Percentiles rank a stretch among this genome's conserved stretches.
phyloP scores from a whole-genome alignment of 768 basidiomycete genomes.

The Amanita molliuscula region DNA sequence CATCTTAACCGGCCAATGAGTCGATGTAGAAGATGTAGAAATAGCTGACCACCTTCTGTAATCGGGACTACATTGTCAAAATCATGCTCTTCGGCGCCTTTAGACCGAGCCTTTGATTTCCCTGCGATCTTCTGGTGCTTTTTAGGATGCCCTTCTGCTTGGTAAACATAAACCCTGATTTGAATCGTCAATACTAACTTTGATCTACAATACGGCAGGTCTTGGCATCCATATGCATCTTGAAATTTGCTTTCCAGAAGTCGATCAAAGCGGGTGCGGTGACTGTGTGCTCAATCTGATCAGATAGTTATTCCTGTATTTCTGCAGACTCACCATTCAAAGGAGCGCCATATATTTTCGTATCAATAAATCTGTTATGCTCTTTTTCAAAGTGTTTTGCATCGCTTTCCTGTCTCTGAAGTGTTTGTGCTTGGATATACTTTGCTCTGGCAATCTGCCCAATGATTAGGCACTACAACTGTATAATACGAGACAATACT shows the following conservation, averaged over 20 bases:
- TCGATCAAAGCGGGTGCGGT: slow-evolving; percentile 53
- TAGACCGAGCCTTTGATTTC: neutral
- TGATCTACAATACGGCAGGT: slow-evolving; percentile 24
- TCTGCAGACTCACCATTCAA: slow-evolving; percentile 39
- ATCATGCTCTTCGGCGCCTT: neutral
- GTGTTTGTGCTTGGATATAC: slow-evolving; percentile 55
- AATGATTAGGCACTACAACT: neutral
- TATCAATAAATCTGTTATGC: slow-evolving; percentile 40
- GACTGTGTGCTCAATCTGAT: slow-evolving; percentile 28
- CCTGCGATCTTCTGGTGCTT: slow-evolving; percentile 36
- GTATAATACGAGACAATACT: slow-evolving; percentile 20
- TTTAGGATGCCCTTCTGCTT: slow-evolving; percentile 27
- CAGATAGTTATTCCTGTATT: neutral
- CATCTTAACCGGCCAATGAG: neutral
- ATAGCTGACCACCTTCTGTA: neutral
- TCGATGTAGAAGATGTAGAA: neutral
- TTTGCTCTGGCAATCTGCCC: slow-evolving; percentile 31
- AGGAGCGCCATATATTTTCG: slow-evolving; percentile 61
- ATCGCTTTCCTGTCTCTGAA: slow-evolving; percentile 38
- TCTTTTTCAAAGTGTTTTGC: slow-evolving; percentile 49
- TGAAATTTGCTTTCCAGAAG: slow-evolving; percentile 71
- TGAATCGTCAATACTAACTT: neutral
- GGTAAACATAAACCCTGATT: neutral
- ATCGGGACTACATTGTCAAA: neutral
- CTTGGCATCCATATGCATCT: slow-evolving; percentile 56